A percentile compares a stretch with the other conserved stretches of the same genome.
Evolutionary conservation across 257 asterid species (phyloP).

Genomic region (Solanum paucissectum): DNA sequence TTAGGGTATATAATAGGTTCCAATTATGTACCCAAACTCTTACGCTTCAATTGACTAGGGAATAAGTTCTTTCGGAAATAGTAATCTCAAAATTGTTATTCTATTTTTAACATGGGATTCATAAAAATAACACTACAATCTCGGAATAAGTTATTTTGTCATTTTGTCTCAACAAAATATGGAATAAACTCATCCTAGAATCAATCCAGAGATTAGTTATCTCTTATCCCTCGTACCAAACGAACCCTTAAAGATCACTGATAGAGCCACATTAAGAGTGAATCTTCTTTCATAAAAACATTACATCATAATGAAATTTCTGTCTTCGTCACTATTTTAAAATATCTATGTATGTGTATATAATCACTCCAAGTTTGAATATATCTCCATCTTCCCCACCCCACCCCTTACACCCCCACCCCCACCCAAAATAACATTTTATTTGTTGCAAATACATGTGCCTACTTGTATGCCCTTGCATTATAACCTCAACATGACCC

Average conservation of each 20-base stretch:
- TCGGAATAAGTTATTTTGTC: too few relatives aligned
- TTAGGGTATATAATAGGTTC: neutral
- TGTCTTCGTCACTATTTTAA: neutral
- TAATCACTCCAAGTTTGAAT: neutral
- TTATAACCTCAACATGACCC: conserved; percentile 39
- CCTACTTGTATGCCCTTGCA: conserved; percentile 11
- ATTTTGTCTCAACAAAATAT: neutral
- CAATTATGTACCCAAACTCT: neutral
- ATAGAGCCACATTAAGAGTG: neutral
- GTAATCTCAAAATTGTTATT: too few relatives aligned
- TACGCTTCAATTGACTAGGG: neutral
- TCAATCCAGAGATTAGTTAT: too few relatives aligned
- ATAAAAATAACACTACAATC: too few relatives aligned
- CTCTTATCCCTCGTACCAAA: too few relatives aligned
- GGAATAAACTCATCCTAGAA: too few relatives aligned
- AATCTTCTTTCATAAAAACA: neutral
- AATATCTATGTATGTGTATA: neutral
- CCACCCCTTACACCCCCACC: neutral
- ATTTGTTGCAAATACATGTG: conserved; percentile 30
- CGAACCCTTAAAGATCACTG: neutral
- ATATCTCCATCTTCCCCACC: neutral
- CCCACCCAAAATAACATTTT: neutral
- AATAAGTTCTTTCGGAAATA: neutral
- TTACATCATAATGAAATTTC: neutral
- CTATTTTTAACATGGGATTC: neutral